These are phyloP conservation scores for Thalassiosira livingstoniorum DNA, from an alignment of 352 stramenopile genomes.

Conservation along the genomic window DNA sequence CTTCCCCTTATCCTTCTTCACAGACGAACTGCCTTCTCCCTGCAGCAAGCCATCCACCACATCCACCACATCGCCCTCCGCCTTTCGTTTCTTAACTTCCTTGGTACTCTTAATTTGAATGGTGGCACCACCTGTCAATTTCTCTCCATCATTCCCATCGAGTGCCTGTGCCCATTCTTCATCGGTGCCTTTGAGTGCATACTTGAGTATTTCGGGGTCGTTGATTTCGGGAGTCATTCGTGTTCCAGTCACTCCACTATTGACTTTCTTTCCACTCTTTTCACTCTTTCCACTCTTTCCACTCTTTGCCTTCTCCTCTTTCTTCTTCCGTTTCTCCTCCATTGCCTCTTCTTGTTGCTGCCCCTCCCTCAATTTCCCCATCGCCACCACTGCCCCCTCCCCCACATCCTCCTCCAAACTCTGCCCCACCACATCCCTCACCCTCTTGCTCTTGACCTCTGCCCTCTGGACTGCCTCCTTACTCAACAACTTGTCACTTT, in stretches of 20 bases:
- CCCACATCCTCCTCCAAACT: constrained; percentile 86
- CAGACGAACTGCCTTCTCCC: constrained; percentile 88
- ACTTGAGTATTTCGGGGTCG: constrained; percentile 93
- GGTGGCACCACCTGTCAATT: constrained; percentile 42
- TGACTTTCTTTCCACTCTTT: constrained; percentile 6
- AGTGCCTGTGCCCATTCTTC: constrained; percentile 90
- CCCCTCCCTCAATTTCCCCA: constrained; percentile 68
- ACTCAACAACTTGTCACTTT: constrained; percentile 84
- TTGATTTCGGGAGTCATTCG: constrained; percentile 51
- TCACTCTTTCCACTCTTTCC: constrained; percentile 79
- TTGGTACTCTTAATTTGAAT: constrained; percentile 77
- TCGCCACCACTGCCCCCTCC: constrained; percentile 72
- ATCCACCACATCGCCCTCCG: constrained; percentile 83
- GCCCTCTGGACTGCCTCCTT: constrained; percentile 87
- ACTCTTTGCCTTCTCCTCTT: constrained; percentile 63
- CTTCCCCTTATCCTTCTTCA: constrained; percentile 73
- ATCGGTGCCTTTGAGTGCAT: constrained; percentile 93
- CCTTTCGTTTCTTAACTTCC: constrained; percentile 60
- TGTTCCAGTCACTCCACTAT: constrained; percentile 59
- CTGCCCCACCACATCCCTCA: constrained; percentile 86
- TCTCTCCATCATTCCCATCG: constrained; percentile 68
- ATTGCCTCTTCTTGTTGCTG: constrained; percentile 30
- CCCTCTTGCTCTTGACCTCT: constrained; percentile 87
- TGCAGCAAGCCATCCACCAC: constrained; percentile 81
- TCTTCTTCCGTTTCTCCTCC: no score